A percentile compares a stretch with the other conserved stretches of the same genome.
phyloP scores from a whole-genome alignment of 2,329 filamentous ascomycete species.

The Trichoderma atroviride region DNA sequence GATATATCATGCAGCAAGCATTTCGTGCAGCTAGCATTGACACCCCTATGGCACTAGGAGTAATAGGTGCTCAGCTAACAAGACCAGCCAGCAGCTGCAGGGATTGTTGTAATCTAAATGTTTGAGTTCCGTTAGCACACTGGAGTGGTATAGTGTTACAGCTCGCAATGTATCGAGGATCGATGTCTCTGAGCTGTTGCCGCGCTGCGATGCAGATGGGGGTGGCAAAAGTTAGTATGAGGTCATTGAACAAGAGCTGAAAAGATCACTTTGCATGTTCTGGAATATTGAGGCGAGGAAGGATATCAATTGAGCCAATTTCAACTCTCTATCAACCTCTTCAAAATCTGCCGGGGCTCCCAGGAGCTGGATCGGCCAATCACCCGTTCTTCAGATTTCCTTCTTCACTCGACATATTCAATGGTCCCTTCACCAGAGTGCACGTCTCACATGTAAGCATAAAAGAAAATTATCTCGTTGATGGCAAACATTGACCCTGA shows the following conservation, averaged over 20 bases:
- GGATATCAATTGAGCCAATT: conserved; percentile 23
- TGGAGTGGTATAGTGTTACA: neutral
- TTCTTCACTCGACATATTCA: conserved; percentile 12
- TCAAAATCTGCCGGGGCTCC: neutral
- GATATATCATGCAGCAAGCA: neutral
- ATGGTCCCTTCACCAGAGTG: conserved; percentile 20
- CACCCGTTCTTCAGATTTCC: neutral
- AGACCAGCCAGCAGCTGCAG: neutral
- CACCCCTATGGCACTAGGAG: neutral
- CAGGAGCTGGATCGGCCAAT: neutral
- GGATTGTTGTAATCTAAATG: neutral
- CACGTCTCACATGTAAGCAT: conserved; percentile 35
- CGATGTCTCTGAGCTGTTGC: neutral
- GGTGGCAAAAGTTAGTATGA: neutral
- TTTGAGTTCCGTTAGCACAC: too few relatives aligned
- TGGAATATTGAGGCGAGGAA: neutral
- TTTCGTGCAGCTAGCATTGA: neutral
- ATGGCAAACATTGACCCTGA: conserved; percentile 48
- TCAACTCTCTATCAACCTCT: conserved; percentile 14
- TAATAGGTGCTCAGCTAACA: neutral
- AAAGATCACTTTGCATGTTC: neutral
- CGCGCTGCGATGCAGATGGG: neutral
- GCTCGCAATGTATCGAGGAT: neutral
- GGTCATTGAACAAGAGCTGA: neutral
- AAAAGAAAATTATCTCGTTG: conserved; percentile 39